These are phyloP conservation scores for Mentha longifolia DNA, from an alignment of 257 asterid species.

Conservation along the genomic window DNA sequence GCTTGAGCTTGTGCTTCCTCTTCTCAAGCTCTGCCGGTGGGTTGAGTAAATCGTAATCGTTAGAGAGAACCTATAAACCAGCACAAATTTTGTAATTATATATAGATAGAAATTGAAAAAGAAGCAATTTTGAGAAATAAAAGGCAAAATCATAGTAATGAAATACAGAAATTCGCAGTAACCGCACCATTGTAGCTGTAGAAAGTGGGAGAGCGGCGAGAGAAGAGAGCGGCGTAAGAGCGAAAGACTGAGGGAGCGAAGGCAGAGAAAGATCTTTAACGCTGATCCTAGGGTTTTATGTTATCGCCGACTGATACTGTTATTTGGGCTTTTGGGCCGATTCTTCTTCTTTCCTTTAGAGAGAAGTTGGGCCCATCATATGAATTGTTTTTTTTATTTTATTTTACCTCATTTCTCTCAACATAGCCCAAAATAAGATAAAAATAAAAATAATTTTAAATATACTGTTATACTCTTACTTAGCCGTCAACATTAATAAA, in stretches of 20 bases:
- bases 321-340: no score
- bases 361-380: no score
- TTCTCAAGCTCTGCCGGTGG: conserved; percentile 74
- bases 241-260: not conserved
- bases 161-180: not conserved
- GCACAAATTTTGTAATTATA: not conserved
- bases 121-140: not conserved
- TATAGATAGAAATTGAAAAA: not conserved
- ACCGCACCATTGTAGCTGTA: not conserved
- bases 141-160: not conserved
- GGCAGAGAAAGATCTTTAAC: no score
- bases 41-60: conserved; percentile 62
- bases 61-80: conserved; percentile 50
- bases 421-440: no score
- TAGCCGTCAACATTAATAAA: no score
- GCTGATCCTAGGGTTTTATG: not conserved
- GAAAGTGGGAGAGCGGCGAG: not conserved
- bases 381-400: no score
- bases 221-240: not conserved
- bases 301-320: no score
- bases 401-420: no score
- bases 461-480: no score
- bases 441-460: no score
- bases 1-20: conserved; percentile 83
- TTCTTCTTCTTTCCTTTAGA: no score